These are phyloP conservation scores for Neonectria coccinea DNA, from an alignment of 2,329 filamentous ascomycete species.

Conservation along the genomic window DNA sequence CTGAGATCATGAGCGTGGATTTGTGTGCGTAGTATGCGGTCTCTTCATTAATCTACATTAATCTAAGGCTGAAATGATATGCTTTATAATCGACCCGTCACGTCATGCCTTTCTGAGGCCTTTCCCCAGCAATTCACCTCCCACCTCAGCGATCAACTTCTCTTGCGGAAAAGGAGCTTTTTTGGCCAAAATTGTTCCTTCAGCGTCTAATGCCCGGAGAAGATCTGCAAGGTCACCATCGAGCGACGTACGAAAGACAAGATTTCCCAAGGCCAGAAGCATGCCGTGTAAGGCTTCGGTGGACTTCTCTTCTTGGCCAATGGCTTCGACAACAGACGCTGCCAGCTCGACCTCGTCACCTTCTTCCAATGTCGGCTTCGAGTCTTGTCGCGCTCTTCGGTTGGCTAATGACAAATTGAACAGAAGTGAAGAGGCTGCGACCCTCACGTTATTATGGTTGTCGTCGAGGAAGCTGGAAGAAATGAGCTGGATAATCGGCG, in stretches of 20 bases:
- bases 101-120: conserved; percentile 56
- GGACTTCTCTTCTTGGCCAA: conserved; percentile 68
- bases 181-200: conserved; percentile 71
- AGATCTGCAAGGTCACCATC: conserved; percentile 84
- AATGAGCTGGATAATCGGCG: conserved; percentile 74
- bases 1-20: background rate
- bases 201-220: conserved; percentile 81
- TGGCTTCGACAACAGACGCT: conserved; percentile 83
- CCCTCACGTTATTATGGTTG: conserved; percentile 77
- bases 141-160: conserved; percentile 68
- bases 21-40: background rate
- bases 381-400: conserved; percentile 71
- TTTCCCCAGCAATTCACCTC: conserved; percentile 62
- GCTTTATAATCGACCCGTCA: background rate
- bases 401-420: conserved; percentile 84
- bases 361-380: conserved; percentile 70
- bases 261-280: conserved; percentile 78
- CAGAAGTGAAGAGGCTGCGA: conserved; percentile 83
- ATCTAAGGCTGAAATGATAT: background rate
- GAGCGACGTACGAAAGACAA: conserved; percentile 77
- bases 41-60: background rate
- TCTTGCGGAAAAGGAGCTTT: conserved; percentile 67
- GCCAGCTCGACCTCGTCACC: conserved; percentile 83
- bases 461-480: conserved; percentile 84
- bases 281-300: conserved; percentile 81